phyloP scores from a whole-genome alignment of 192 early-diverging fungal species.

The Gorgonomyces haynaldii region DNA sequence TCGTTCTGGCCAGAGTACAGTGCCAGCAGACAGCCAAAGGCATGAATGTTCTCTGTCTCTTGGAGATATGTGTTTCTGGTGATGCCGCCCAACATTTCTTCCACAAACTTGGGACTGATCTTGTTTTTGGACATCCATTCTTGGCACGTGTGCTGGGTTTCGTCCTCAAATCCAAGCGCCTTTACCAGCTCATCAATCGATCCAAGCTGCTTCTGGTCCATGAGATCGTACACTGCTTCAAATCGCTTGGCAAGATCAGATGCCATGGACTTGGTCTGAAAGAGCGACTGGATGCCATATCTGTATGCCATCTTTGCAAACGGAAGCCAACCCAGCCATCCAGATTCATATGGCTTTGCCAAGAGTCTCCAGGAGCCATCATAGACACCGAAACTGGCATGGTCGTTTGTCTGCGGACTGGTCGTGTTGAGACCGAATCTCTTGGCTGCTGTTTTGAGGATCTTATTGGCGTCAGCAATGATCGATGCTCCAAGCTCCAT shows the following conservation, averaged over 20 bases:
- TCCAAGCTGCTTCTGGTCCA: not conserved
- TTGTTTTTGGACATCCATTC: constrained; percentile 2
- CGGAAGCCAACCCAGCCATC: too few relatives aligned
- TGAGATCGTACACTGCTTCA: not conserved
- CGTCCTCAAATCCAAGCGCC: constrained; percentile 1
- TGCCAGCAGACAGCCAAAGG: constrained; percentile 7
- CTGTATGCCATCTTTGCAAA: too few relatives aligned
- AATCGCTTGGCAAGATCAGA: constrained; percentile 1
- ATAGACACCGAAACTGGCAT: too few relatives aligned
- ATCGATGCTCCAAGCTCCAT: constrained; percentile 1
- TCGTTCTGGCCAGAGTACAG: constrained; percentile 6
- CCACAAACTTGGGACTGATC: constrained; percentile 7
- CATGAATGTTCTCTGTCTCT: constrained; percentile 1
- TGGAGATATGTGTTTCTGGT: constrained; percentile 12
- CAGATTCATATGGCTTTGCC: too few relatives aligned
- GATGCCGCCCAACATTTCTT: constrained; percentile 12
- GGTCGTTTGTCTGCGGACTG: too few relatives aligned
- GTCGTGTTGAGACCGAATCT: too few relatives aligned
- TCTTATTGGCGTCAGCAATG: not conserved
- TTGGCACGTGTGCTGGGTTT: not conserved
- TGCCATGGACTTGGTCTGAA: too few relatives aligned
- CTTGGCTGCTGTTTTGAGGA: too few relatives aligned
- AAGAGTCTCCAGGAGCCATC: too few relatives aligned
- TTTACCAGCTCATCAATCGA: constrained; percentile 1
- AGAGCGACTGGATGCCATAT: too few relatives aligned